Percentiles rank a stretch among this genome's conserved stretches.
Conservation (phyloP, 2,329 filamentous ascomycete genomes). For the Epicoccum nigrum region DNA sequence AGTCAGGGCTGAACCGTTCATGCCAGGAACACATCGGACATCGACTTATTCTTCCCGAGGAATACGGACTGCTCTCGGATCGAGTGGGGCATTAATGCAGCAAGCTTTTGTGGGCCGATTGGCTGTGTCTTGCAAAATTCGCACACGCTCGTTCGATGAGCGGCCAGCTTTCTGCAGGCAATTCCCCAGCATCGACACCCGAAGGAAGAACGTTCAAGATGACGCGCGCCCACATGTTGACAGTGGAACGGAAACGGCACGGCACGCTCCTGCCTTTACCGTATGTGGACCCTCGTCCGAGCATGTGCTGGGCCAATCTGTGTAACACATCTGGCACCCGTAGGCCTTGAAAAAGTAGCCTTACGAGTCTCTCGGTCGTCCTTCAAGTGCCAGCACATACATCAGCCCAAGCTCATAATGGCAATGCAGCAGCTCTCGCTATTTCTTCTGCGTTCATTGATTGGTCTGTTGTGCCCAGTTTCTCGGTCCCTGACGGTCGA, state of each 20-base stretch:
- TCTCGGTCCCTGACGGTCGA: constrained; percentile 26
- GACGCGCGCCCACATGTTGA: constrained; percentile 26
- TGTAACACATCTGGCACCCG: constrained; percentile 37
- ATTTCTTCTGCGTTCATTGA: constrained; percentile 24
- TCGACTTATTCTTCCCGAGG: constrained; percentile 20
- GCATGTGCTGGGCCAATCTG: constrained; percentile 31
- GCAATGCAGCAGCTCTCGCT: constrained; percentile 26
- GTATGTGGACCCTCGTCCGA: constrained; percentile 30
- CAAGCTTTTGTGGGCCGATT: constrained; percentile 22
- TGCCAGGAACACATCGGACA: constrained; percentile 30
- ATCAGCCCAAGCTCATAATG: constrained; percentile 32
- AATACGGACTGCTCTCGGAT: constrained; percentile 11
- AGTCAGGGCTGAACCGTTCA: constrained; percentile 39
- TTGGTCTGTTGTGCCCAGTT: constrained; percentile 34
- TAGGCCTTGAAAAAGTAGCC: constrained; percentile 36
- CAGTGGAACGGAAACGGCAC: constrained; percentile 41
- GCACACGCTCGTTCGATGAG: constrained; percentile 18
- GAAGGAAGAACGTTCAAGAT: constrained; percentile 30
- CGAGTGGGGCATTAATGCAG: constrained; percentile 11
- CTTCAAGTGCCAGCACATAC: constrained; percentile 42
- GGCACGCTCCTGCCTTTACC: constrained; percentile 36
- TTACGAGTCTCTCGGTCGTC: constrained; percentile 31
- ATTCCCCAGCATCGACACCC: constrained; percentile 24
- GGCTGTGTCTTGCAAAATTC: constrained; percentile 12
- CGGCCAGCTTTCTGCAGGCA: constrained; percentile 22